Percentiles rank a stretch among this genome's conserved stretches.
phyloP scores from a whole-genome alignment of 495 filamentous ascomycete genomes.

The Acidiella bohemica region DNA sequence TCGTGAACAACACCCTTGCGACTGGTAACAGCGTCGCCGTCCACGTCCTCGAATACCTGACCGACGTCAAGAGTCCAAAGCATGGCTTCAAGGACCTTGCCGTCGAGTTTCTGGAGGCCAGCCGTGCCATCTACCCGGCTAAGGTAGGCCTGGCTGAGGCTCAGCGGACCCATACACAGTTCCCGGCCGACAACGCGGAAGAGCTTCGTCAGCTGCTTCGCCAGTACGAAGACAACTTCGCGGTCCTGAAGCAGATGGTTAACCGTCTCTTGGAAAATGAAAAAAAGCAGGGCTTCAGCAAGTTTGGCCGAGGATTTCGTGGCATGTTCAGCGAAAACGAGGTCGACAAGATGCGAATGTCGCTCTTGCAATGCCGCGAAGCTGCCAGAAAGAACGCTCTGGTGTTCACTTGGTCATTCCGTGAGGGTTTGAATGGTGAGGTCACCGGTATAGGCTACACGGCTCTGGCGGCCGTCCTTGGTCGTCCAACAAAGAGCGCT shows the following conservation, averaged over 20 bases:
- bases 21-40: conserved; percentile 39
- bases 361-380: conserved; percentile 27
- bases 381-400: conserved; percentile 33
- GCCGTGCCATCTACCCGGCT: conserved; percentile 38
- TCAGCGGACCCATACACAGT: conserved; percentile 21
- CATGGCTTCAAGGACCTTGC: conserved; percentile 37
- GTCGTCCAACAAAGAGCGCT: too few relatives aligned
- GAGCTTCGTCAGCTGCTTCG: conserved; percentile 41
- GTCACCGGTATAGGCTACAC: conserved; percentile 36
- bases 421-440: conserved; percentile 30
- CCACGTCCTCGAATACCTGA: conserved; percentile 44
- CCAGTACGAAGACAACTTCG: conserved; percentile 34
- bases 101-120: conserved; percentile 39
- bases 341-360: conserved; percentile 31
- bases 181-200: conserved; percentile 34
- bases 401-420: conserved; percentile 35
- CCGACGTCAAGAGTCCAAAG: conserved; percentile 32
- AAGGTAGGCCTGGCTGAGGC: conserved; percentile 38
- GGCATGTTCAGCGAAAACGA: conserved; percentile 37
- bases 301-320: conserved; percentile 34
- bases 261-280: conserved; percentile 37
- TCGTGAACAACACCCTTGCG: not conserved
- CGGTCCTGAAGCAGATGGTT: conserved; percentile 37
- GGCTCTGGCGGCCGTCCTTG: conserved; percentile 35
- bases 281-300: conserved; percentile 30